Evolutionary conservation across 441 rosid species (phyloP).

Genomic region (Erodium texanum): DNA sequence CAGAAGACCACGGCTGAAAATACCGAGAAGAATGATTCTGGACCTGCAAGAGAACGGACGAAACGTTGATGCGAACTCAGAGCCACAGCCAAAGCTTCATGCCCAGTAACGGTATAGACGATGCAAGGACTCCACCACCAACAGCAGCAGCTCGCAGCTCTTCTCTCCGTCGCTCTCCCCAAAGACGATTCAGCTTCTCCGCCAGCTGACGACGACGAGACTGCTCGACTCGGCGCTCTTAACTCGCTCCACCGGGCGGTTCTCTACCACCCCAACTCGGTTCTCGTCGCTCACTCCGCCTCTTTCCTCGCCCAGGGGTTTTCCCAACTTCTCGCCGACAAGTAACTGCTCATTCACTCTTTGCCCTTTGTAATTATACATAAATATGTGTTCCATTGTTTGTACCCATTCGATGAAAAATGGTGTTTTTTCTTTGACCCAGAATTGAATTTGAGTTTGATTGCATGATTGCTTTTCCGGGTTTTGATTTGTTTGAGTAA

Average conservation of each 20-base stretch:
- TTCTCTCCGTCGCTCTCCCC: constrained; percentile 71
- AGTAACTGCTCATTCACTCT: constrained; percentile 32
- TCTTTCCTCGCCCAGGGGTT: constrained; percentile 78
- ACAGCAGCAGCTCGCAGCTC: constrained; percentile 69
- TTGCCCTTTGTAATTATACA: background rate
- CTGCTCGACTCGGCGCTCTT: constrained; percentile 62
- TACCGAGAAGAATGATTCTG: background rate
- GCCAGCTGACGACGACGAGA: constrained; percentile 36
- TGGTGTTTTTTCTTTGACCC: background rate
- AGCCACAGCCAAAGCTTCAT: background rate
- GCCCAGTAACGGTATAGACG: constrained; percentile 6
- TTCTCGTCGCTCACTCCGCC: constrained; percentile 79
- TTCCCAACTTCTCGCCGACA: constrained; percentile 74
- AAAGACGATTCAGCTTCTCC: constrained; percentile 39
- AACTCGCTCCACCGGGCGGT: constrained; percentile 85
- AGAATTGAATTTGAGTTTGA: constrained; percentile 4
- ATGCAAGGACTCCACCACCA: constrained; percentile 37
- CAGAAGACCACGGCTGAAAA: background rate
- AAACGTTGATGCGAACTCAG: background rate
- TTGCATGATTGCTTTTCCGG: constrained; percentile 11
- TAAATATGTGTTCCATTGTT: background rate
- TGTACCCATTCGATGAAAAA: background rate
- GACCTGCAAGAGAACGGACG: background rate
- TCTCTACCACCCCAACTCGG: constrained; percentile 73
- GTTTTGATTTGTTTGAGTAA: constrained; percentile 10